Evolutionary conservation across 2,329 filamentous ascomycete genomes (phyloP), one percentile per base, ranked within the genome.

Genomic region (Neofusicoccum umdonicola): DNA sequence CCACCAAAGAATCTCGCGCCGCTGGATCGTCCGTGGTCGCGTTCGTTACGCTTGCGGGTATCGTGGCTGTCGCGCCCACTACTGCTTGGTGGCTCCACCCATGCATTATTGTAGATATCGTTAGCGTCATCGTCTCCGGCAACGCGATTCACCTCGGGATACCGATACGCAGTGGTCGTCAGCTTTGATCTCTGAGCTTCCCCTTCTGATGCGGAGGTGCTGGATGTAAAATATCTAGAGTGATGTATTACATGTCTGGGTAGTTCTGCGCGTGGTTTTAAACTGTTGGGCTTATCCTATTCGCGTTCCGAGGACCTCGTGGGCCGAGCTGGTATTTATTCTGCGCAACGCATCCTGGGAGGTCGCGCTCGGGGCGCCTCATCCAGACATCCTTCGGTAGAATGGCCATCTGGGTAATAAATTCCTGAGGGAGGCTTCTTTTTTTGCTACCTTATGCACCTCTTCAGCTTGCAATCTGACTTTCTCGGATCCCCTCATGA

Each of bases 251-350:
- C 62, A 37, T 41, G 60, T 27, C 52, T 64, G 1, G n/a, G 41
- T 15, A 62, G 64, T 47, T 69, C 71, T 15, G 73, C 72, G 54
- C 76, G 76, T 3, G 77, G 69, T 27, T 67, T 69, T 7, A 76
- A 76, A 6, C 71, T 65, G 19, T 57, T 64, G 70, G 65, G 37
- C 66, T 65, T 15, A 68, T 57, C 74, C 73, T 62, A 72, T 70
- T 61, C 72, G 70, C 35, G 34, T 19, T 45, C 19, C 39, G 71
- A 70, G 22, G 71, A 68, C 4, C 52, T 66, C 6, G 74, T 71
- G 69, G 74, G 31, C 65, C 62, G 22, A 11, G 54, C 54, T 3
- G 76, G 80, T 79, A 80, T 80, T 0, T 78, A 82, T 57, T 81
- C 74, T 34, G 79, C 73, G 65, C 80, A 79, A 56, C 71, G 75